Evolutionary conservation across 2,329 filamentous ascomycete species (phyloP).

Genomic region (Hymenoscyphus fructigenus): DNA sequence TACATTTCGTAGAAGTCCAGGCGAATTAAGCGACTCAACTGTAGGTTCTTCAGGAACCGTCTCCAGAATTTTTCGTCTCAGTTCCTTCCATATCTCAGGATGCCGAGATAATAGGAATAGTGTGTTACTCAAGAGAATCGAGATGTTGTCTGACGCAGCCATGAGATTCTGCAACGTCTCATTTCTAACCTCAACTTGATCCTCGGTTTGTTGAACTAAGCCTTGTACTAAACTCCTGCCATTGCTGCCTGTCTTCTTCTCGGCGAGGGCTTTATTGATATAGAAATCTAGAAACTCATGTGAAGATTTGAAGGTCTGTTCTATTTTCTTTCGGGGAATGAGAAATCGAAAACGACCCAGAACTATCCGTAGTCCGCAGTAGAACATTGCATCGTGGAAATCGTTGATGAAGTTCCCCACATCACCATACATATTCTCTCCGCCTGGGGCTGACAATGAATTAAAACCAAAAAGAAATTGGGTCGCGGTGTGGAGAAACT

Average conservation of each 20-base stretch:
- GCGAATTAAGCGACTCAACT: background rate
- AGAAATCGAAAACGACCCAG: background rate
- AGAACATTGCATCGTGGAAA: constrained; percentile 1
- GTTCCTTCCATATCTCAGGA: background rate
- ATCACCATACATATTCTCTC: background rate
- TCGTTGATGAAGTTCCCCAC: background rate
- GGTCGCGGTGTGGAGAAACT: constrained; percentile 2
- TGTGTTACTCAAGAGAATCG: constrained; percentile 1
- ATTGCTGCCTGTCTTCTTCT: background rate
- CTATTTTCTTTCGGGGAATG: background rate
- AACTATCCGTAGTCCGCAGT: background rate
- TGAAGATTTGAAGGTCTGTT: background rate
- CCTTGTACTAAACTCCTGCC: background rate
- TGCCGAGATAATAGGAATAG: constrained; percentile 2
- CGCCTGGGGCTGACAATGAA: background rate
- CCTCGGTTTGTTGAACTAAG: background rate
- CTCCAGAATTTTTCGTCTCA: background rate
- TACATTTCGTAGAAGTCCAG: background rate
- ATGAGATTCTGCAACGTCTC: constrained; percentile 2
- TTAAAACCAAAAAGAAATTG: constrained; percentile 6
- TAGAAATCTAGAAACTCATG: background rate
- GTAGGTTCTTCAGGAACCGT: background rate
- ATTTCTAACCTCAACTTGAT: background rate
- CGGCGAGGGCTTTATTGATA: background rate
- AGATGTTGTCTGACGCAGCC: background rate